Percentiles rank a stretch among this genome's conserved stretches.
Evolutionary conservation across 2,329 filamentous ascomycete genomes (phyloP).

Genomic region (Pseudocercospora pini-densiflorae): DNA sequence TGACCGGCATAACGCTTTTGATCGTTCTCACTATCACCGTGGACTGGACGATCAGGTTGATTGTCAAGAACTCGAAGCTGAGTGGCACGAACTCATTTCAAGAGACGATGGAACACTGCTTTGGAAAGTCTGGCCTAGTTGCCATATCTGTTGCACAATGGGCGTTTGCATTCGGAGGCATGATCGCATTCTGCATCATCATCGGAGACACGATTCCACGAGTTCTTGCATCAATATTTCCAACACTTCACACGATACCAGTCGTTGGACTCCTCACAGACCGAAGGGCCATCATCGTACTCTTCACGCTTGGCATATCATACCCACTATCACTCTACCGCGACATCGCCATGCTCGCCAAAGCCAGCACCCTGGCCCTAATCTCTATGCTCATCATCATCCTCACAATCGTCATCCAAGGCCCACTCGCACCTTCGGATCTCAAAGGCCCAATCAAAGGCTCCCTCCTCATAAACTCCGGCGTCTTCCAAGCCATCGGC

Average conservation of each 20-base stretch:
- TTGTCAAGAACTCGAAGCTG: constrained; percentile 96
- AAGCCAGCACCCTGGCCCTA: constrained; percentile 90
- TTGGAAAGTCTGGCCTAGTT: constrained; percentile 83
- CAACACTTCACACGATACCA: constrained; percentile 70
- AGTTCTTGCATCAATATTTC: constrained; percentile 82
- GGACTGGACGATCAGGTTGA: constrained; percentile 97
- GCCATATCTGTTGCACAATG: constrained; percentile 93
- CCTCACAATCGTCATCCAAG: constrained; percentile 83
- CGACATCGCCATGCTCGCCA: constrained; percentile 97
- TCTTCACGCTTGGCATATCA: constrained; percentile 84
- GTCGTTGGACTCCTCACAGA: constrained; percentile 84
- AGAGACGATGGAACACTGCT: constrained; percentile 94
- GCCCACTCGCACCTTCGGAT: constrained; percentile 72
- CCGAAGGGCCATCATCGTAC: constrained; percentile 80
- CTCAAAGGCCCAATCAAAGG: constrained; percentile 72
- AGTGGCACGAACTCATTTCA: constrained; percentile 94
- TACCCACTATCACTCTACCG: constrained; percentile 92
- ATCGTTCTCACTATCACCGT: constrained; percentile 79
- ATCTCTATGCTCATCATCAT: constrained; percentile 93
- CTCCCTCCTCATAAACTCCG: constrained; percentile 77
- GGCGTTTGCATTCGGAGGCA: constrained; percentile 98
- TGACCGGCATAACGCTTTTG: constrained; percentile 78
- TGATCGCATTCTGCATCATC: constrained; percentile 98
- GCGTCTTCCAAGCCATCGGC: constrained; percentile 93
- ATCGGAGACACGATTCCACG: constrained; percentile 96